These are phyloP conservation scores for Chaetomiaceae sp. DNA, from an alignment of 2,329 filamentous ascomycete species.

Conservation along the genomic window DNA sequence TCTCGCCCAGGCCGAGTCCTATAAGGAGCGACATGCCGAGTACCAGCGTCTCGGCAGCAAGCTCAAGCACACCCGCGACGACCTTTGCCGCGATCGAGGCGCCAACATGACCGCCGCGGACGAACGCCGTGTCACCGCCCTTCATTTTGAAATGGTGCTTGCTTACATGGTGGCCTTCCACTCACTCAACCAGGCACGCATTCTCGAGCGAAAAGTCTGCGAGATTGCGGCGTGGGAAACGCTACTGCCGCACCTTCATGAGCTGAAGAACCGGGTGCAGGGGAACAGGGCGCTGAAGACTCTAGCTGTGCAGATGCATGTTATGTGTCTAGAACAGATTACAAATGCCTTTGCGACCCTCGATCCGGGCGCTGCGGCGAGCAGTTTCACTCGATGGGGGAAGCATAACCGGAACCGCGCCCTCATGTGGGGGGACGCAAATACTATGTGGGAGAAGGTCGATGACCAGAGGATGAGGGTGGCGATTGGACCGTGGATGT, in stretches of 20 bases:
- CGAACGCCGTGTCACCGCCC: slow-evolving; percentile 39
- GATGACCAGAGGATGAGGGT: slow-evolving; percentile 29
- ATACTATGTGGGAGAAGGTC: slow-evolving; percentile 29
- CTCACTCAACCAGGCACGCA: slow-evolving; percentile 42
- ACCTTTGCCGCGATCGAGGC: slow-evolving; percentile 32
- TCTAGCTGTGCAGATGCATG: slow-evolving; percentile 42
- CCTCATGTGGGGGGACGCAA: slow-evolving; percentile 33
- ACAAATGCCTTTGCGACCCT: slow-evolving; percentile 36
- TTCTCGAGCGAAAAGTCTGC: slow-evolving; percentile 40
- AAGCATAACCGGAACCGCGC: slow-evolving; percentile 31
- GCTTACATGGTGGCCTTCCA: slow-evolving; percentile 53
- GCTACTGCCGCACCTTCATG: slow-evolving; percentile 42
- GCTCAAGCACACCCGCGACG: slow-evolving; percentile 54
- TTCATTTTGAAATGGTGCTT: slow-evolving; percentile 48
- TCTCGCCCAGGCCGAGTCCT: slow-evolving; percentile 27
- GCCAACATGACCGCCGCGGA: slow-evolving; percentile 31
- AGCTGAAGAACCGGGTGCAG: slow-evolving; percentile 39
- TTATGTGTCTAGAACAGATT: slow-evolving; percentile 43
- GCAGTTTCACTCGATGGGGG: slow-evolving; percentile 21
- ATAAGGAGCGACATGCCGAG: slow-evolving; percentile 36
- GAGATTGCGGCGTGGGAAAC: slow-evolving; percentile 42
- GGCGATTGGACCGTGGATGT: slow-evolving; percentile 40
- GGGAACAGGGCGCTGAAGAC: slow-evolving; percentile 35
- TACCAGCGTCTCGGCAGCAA: slow-evolving; percentile 43
- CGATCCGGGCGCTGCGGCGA: slow-evolving; percentile 24